Evolutionary conservation across 2,329 filamentous ascomycete genomes (phyloP).

Genomic region (Aspergillus pseudoviridinutans): DNA sequence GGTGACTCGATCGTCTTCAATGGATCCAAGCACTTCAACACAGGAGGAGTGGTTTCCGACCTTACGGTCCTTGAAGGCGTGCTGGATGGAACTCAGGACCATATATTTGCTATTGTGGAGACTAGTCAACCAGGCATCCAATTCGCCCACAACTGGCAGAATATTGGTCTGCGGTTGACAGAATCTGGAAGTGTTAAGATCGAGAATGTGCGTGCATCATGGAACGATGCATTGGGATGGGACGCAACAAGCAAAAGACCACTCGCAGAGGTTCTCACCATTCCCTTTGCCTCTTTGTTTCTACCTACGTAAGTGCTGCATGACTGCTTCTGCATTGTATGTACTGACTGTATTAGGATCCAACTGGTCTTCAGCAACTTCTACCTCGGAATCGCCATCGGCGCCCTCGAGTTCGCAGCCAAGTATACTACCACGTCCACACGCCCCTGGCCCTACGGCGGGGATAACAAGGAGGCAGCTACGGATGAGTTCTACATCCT

Average conservation of each 20-base stretch:
- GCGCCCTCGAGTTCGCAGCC: conserved; percentile 53
- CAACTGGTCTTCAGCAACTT: conserved; percentile 65
- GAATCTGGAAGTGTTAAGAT: conserved; percentile 63
- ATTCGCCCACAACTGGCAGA: conserved; percentile 59
- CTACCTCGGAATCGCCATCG: conserved; percentile 60
- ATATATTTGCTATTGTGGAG: conserved; percentile 60
- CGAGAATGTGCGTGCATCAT: conserved; percentile 53
- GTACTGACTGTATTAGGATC: conserved; percentile 40
- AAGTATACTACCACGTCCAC: conserved; percentile 56
- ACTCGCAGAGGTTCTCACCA: conserved; percentile 46
- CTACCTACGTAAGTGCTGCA: conserved; percentile 49
- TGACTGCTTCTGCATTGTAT: background rate
- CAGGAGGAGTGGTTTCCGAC: conserved; percentile 63
- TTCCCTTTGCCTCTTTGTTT: conserved; percentile 56
- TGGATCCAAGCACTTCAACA: conserved; percentile 64
- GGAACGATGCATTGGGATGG: conserved; percentile 62
- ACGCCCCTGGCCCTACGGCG: conserved; percentile 61
- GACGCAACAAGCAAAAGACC: conserved; percentile 49
- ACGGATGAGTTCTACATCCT: conserved; percentile 65
- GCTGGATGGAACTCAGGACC: conserved; percentile 53
- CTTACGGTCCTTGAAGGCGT: conserved; percentile 63
- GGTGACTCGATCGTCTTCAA: conserved; percentile 57
- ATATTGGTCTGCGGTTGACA: conserved; percentile 59
- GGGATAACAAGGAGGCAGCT: conserved; percentile 57
- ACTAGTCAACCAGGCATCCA: conserved; percentile 56